phyloP scores from a whole-genome alignment of 345 rosid species.

The Trapa bicornis region DNA sequence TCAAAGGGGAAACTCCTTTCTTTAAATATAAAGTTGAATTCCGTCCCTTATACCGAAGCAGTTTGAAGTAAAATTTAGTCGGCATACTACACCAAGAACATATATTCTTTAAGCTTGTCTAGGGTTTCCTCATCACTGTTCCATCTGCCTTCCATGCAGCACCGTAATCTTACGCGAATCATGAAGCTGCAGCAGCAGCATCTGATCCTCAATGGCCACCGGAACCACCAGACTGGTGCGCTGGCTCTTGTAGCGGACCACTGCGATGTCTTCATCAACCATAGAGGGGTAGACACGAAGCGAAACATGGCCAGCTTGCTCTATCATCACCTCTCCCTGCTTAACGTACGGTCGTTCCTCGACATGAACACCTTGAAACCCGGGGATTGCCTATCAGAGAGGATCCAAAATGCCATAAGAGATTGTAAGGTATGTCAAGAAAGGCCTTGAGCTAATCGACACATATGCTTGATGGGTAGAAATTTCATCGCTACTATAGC shows the following conservation, averaged over 20 bases:
- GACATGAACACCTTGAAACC: slow-evolving; percentile 77
- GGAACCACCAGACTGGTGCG: slow-evolving; percentile 1
- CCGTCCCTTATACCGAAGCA: no score
- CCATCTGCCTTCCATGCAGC: not conserved
- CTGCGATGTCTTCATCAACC: slow-evolving; percentile 70
- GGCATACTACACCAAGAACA: no score
- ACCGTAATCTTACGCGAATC: not conserved
- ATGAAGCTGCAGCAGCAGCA: not conserved
- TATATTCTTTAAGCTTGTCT: no score
- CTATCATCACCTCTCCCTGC: slow-evolving; percentile 33
- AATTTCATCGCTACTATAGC: no score
- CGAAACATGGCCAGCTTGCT: slow-evolving; percentile 56
- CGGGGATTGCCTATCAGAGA: slow-evolving; percentile 48
- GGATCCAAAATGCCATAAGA: slow-evolving; percentile 37
- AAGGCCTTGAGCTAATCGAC: not conserved
- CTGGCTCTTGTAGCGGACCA: not conserved
- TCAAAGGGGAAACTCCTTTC: no score
- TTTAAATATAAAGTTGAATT: no score
- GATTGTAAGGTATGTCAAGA: slow-evolving; percentile 18
- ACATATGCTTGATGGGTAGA: no score
- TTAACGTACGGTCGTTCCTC: slow-evolving; percentile 38
- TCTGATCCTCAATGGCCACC: not conserved
- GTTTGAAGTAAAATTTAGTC: no score
- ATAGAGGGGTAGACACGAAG: slow-evolving; percentile 67
- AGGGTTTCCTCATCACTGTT: no score